A percentile compares a stretch with the other conserved stretches of the same genome.
Evolutionary conservation across 78 protist genomes (phyloP).

Genomic region (Protostelium mycophagum): DNA sequence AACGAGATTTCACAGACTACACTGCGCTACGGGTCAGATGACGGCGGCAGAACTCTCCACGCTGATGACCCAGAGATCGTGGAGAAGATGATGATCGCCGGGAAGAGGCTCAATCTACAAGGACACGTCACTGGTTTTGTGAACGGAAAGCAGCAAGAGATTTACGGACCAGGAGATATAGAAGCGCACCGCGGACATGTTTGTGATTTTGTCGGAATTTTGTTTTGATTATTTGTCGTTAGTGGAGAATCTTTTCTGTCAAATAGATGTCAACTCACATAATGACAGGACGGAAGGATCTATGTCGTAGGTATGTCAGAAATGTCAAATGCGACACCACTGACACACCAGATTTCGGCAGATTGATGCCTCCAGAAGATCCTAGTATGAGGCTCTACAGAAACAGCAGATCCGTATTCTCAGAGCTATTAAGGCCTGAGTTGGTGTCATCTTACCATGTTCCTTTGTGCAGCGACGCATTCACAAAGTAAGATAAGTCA

Average conservation of each 20-base stretch:
- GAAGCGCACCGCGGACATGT: slow-evolving; percentile 59
- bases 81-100: slow-evolving; percentile 33
- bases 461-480: no score
- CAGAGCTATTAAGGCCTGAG: no score
- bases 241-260: no score
- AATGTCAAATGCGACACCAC: background rate
- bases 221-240: background rate
- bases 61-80: slow-evolving; percentile 5
- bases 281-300: background rate
- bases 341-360: background rate
- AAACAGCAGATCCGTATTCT: background rate
- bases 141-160: slow-evolving; percentile 15
- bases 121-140: slow-evolving; percentile 52
- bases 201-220: background rate
- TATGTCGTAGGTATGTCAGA: background rate
- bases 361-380: background rate
- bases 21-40: slow-evolving; percentile 53
- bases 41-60: slow-evolving; percentile 39
- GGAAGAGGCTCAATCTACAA: slow-evolving; percentile 41
- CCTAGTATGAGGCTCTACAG: background rate
- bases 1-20: no score
- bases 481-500: no score
- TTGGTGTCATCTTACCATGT: no score
- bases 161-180: slow-evolving; percentile 66
- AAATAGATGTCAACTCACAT: no score